phyloP scores from a whole-genome alignment of 108 stramenopile species.

The Skeletonema potamos region DNA sequence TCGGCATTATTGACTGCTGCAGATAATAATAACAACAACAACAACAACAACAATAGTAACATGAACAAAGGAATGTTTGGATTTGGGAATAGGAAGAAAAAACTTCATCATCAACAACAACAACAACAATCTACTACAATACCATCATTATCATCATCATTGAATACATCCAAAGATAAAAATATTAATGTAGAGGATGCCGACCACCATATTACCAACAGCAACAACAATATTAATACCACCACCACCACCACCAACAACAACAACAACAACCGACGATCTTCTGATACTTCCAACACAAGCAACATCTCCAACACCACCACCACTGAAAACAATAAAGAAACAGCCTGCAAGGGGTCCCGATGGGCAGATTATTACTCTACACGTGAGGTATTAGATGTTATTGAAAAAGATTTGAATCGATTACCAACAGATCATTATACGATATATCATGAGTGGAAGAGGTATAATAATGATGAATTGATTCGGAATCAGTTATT shows the following conservation, averaged over 20 bases:
- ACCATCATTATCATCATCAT: too few relatives aligned
- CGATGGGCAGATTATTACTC: conserved; percentile 45
- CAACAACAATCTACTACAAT: not conserved
- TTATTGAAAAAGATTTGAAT: conserved; percentile 86
- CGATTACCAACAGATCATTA: conserved; percentile 62
- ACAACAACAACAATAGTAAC: not conserved
- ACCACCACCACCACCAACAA: not conserved
- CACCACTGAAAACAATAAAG: not conserved
- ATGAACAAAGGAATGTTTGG: conserved; percentile 14
- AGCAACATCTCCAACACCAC: not conserved
- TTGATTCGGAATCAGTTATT: not conserved
- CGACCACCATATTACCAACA: not conserved
- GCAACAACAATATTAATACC: not conserved
- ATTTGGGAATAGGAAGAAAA: not conserved
- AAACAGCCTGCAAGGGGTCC: conserved; percentile 6
- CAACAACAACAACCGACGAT: not conserved
- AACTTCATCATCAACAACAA: not conserved
- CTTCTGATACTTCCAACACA: not conserved
- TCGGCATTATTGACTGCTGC: conserved; percentile 19
- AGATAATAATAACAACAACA: not conserved
- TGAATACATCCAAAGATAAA: too few relatives aligned
- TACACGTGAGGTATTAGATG: conserved; percentile 48
- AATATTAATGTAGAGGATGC: too few relatives aligned
- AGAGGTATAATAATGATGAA: conserved; percentile 2
- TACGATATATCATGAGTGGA: conserved; percentile 33